A percentile compares a stretch with the other conserved stretches of the same genome.
These are phyloP conservation scores for Barnettozyma siamensis DNA, from an alignment of 805 yeast species.

Conservation along the genomic window DNA sequence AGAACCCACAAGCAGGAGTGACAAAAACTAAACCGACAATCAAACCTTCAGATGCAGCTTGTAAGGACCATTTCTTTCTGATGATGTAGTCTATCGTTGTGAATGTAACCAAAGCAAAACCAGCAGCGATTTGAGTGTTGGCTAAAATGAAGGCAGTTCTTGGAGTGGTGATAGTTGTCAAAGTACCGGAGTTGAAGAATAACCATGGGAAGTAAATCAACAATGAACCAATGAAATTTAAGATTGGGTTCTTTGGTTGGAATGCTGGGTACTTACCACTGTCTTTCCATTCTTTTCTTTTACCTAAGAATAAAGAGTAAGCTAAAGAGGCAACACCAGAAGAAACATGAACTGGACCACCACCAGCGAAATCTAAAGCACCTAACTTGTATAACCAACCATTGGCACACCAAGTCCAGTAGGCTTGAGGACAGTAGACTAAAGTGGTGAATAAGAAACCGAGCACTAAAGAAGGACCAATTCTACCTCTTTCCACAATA, in stretches of 20 bases:
- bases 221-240: constrained; percentile 82
- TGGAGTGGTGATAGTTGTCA: constrained; percentile 69
- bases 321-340: constrained; percentile 91
- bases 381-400: constrained; percentile 95
- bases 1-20: constrained; percentile 91
- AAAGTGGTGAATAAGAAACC: constrained; percentile 81
- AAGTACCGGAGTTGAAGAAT: constrained; percentile 86
- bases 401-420: constrained; percentile 89
- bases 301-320: constrained; percentile 72
- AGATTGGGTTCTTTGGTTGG: constrained; percentile 88
- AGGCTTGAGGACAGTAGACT: constrained; percentile 89
- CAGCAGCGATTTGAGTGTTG: constrained; percentile 87
- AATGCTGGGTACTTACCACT: constrained; percentile 52
- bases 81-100: constrained; percentile 77
- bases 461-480: constrained; percentile 76
- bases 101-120: constrained; percentile 87
- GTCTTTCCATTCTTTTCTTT: constrained; percentile 47
- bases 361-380: constrained; percentile 96
- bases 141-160: constrained; percentile 84
- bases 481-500: constrained; percentile 86
- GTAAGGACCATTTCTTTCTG: constrained; percentile 86
- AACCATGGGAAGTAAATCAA: constrained; percentile 96
- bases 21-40: constrained; percentile 98
- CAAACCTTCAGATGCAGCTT: constrained; percentile 89
- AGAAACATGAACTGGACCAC: constrained; percentile 93